Conservation (phyloP, 306 rosid species). For the Dalbergia cochinchinensis region DNA sequence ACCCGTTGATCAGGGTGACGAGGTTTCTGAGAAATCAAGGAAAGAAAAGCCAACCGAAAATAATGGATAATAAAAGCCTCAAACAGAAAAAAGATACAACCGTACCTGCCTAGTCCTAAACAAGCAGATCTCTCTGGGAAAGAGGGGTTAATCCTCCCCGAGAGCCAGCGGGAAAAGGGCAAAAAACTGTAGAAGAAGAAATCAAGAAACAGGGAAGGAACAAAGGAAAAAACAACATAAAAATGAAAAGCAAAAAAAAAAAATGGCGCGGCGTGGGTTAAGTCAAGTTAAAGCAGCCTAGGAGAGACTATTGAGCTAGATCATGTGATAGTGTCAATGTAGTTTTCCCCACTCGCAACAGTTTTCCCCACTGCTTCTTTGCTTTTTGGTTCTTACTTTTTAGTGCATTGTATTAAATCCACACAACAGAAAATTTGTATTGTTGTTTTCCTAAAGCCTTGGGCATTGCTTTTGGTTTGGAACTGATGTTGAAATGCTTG, state of each 20-base stretch:
- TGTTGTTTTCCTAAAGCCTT: constrained; percentile 25
- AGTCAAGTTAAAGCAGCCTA: constrained; percentile 15
- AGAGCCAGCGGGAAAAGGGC: background rate
- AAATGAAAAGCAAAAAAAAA: background rate
- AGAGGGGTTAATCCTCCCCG: constrained; percentile 4
- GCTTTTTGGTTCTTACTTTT: no score
- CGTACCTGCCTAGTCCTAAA: background rate
- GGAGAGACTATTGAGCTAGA: constrained; percentile 6
- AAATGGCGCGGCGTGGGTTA: constrained; percentile 76
- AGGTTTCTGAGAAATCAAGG: background rate
- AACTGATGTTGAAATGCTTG: constrained; percentile 30
- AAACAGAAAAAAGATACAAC: constrained; percentile 19
- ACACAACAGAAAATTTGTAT: background rate
- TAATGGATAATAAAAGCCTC: background rate
- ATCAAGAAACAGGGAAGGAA: background rate
- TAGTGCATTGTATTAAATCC: background rate
- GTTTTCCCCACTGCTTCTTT: background rate
- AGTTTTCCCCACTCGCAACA: background rate
- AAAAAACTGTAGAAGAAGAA: background rate
- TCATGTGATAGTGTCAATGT: constrained; percentile 85
- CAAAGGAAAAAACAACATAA: background rate
- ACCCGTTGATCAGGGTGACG: background rate
- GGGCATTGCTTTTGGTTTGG: constrained; percentile 26
- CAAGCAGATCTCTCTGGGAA: constrained; percentile 52
- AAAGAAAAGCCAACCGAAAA: background rate